Base-by-base conservation (phyloP, 371 early-diverging fungal species). In the Capillidium rhysosporum region DNA sequence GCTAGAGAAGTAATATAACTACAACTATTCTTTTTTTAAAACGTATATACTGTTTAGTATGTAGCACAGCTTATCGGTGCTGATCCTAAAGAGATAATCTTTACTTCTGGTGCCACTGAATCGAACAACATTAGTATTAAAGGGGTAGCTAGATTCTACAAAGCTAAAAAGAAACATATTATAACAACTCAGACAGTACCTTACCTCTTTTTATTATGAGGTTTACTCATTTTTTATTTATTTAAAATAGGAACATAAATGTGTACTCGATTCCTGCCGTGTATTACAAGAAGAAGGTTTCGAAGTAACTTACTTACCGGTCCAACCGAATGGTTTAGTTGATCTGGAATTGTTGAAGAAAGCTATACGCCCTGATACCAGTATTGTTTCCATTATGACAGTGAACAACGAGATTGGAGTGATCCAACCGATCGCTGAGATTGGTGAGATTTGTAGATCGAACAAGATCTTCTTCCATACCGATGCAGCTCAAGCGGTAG, bases 391-490 rank as follows among this genome's bases (percentile, higher is more conserved):
- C 12, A 76, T 98, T 58, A 98, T 98, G 98, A 76, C 94, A 8
- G 93, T 99, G 43, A 99, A 99, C 69, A 99, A 98, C 67, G 99
- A 99, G 70, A 97, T 98, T 65, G 99, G 99, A 55, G 90, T 92
- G 16, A 82, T 97, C 49, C 94, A 97, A 64, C 95, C 97, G n/a
- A 62, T 99, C 56, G 78, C 71, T 52, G 94, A 92, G 59, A 98
- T 99, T 69, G 99, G 88, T 43, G 69, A 73, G 46, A 63, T 96
- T 34, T 93, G 94, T 68, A 80, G 86, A 20, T 71, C 73, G 23
- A 78, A 80, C 55, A 89, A 90, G 63, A 69, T 96, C 38, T 94
- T 92, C 59, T 91, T 96, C 76, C 93, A 98, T 62, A 93, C 95
- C 10, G 99, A 99, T 70, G 97, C 98, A n/a, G 99, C 99, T 2